phyloP scores from a whole-genome alignment of 139 green algal species.

The Coccomyxa sp. region DNA sequence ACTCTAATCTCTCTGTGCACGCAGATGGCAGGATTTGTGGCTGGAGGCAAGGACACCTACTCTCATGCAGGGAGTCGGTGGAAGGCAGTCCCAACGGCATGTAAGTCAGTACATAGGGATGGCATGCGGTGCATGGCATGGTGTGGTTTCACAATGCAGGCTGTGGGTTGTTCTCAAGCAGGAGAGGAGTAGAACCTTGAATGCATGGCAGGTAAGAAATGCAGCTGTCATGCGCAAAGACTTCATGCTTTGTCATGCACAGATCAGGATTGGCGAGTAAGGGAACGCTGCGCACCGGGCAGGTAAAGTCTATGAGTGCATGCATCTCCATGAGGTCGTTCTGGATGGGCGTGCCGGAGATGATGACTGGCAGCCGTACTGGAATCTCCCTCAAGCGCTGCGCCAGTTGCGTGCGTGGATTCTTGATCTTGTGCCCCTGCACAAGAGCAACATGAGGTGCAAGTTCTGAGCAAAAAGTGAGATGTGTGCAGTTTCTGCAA shows the following conservation, averaged over 20 bases:
- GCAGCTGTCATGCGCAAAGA: no score
- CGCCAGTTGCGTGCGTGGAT: conserved; percentile 74
- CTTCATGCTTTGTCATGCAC: background rate
- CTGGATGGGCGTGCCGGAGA: conserved; percentile 82
- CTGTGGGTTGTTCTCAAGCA: no score
- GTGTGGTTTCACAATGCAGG: no score
- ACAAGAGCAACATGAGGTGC: background rate
- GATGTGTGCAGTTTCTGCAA: background rate
- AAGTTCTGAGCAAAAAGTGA: background rate
- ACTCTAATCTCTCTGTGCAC: background rate
- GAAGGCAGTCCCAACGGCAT: no score
- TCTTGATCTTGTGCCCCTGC: conserved; percentile 86
- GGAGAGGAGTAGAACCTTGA: no score
- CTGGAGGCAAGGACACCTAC: background rate
- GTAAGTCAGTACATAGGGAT: no score
- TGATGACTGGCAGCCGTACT: conserved; percentile 58
- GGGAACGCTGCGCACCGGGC: conserved; percentile 9
- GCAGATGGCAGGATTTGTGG: background rate
- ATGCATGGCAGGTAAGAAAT: no score
- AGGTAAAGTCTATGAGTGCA: conserved; percentile 81
- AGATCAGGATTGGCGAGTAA: background rate
- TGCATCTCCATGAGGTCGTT: conserved; percentile 90
- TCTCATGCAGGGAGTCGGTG: background rate
- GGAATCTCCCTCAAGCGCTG: conserved; percentile 51
- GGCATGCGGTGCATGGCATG: no score